Evolutionary conservation across 2,329 filamentous ascomycete genomes (phyloP).

Genomic region (Fusarium sp.): DNA sequence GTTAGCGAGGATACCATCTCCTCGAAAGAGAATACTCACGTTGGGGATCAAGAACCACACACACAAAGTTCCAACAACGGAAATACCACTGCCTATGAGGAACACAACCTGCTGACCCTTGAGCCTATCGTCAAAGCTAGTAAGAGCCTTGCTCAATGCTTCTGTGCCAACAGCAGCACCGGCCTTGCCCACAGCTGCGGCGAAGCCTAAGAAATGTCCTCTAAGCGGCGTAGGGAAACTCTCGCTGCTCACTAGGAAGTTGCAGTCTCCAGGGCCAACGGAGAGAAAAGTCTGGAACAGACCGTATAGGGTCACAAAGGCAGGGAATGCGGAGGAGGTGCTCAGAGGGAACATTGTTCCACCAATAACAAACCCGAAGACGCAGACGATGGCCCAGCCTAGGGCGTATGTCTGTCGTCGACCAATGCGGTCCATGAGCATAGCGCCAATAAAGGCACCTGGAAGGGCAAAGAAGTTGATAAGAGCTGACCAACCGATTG

Average conservation of each 20-base stretch:
- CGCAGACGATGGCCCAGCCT: conserved; percentile 58
- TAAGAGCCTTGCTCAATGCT: conserved; percentile 47
- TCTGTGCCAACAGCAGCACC: conserved; percentile 61
- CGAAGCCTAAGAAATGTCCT: conserved; percentile 60
- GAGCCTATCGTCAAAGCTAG: neutral
- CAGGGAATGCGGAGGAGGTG: conserved; percentile 57
- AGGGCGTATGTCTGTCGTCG: conserved; percentile 60
- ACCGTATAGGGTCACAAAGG: neutral
- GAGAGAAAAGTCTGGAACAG: neutral
- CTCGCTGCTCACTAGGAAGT: conserved; percentile 58
- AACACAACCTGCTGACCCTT: conserved; percentile 7
- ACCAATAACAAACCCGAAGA: conserved; percentile 62
- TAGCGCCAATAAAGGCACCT: conserved; percentile 59
- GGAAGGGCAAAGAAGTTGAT: conserved; percentile 51
- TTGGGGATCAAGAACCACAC: conserved; percentile 10
- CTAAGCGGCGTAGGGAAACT: conserved; percentile 61
- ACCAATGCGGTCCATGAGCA: conserved; percentile 57
- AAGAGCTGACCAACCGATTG: conserved; percentile 50
- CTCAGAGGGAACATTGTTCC: conserved; percentile 51
- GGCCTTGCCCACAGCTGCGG: conserved; percentile 59
- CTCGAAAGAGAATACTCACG: neutral
- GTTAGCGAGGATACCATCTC: neutral
- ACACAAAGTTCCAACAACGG: conserved; percentile 2
- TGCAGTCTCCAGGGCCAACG: conserved; percentile 48
- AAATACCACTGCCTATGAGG: conserved; percentile 4